Evolutionary conservation across 352 stramenopile genomes (phyloP).

Genomic region (Phytopythium boreale): DNA sequence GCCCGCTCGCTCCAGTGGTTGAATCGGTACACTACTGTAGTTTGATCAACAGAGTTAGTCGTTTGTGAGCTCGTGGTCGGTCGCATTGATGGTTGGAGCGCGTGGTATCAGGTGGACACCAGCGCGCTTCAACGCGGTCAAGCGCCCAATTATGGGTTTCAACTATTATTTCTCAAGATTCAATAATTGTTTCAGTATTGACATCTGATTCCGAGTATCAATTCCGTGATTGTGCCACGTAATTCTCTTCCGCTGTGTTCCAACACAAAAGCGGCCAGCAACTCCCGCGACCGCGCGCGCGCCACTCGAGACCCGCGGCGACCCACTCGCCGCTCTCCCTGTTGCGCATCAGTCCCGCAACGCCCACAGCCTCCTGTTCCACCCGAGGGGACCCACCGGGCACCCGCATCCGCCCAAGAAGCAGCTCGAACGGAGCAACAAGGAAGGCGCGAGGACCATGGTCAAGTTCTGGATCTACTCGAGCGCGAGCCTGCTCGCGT

Average conservation of each 20-base stretch:
- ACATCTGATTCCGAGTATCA: background rate
- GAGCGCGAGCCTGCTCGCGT: constrained; percentile 77
- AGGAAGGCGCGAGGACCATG: constrained; percentile 2
- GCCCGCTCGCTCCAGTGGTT: background rate
- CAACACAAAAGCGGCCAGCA: background rate
- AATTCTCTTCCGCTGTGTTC: background rate
- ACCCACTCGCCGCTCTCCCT: background rate
- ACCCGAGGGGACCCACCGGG: background rate
- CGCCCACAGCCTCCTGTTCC: background rate
- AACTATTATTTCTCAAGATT: background rate
- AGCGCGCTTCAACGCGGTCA: background rate
- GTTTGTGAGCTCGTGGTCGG: too few species aligned
- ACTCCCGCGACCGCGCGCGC: background rate
- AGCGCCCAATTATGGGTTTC: background rate
- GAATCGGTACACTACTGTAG: background rate
- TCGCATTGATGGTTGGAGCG: background rate
- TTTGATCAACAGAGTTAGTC: background rate
- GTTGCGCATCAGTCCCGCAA: too few species aligned
- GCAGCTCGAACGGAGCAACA: background rate
- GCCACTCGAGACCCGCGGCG: background rate
- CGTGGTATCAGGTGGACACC: too few species aligned
- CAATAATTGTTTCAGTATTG: background rate
- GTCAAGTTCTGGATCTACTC: constrained; percentile 91
- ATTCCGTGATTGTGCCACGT: background rate
- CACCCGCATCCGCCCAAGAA: background rate